Base-by-base conservation (phyloP, 1,284 basidiomycete species). In the Erythrobasidium hasegawianum region DNA sequence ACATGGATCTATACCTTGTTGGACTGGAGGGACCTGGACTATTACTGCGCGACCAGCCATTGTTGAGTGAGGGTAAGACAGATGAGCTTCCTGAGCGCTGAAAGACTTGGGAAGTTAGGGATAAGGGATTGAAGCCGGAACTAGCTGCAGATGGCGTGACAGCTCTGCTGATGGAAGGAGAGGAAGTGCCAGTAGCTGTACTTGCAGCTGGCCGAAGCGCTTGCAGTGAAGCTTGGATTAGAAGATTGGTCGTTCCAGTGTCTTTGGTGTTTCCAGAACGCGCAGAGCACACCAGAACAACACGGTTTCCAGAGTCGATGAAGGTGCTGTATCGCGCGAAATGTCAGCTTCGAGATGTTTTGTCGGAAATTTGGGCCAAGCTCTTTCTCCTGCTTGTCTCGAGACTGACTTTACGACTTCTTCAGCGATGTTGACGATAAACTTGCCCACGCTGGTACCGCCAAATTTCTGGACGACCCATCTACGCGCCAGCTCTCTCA, bases 391-490 rank as follows among this genome's bases (percentile, higher is more conserved):
- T n/a, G 9, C 50, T 16, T 33, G 33, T 33, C 33, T 33, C 33
- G 33, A 33, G 33, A 85, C 90, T 78, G 73, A 94, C 88, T 90
- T 84, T 43, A 96, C 86, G 68, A 97, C 89, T 57, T 89, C 83
- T 81, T 81, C 58, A 84, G 90, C 68, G 90, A 97, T 78, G 24
- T 61, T 67, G 22, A 57, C 57, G 18, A 92, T 82, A 76, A 91
- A 95, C 78, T 97, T 97, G 47, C 95, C 95, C n/a, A 98, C 86
- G 72, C 87, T 90, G 0, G 95, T 97, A 0, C 95, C 95, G 10
- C 95, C 95, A 76, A 88, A 97, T 78, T 98, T 97, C 77, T 97
- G 93, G 0, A 97, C 87, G 40, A 97, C 82, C 92, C 92, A 97
- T 56, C 61, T 64, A 43, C 33, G 33, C 33, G 33, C 33, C 11